Base-by-base conservation (phyloP, 2,329 filamentous ascomycete genomes). In the Clonostachys solani region DNA sequence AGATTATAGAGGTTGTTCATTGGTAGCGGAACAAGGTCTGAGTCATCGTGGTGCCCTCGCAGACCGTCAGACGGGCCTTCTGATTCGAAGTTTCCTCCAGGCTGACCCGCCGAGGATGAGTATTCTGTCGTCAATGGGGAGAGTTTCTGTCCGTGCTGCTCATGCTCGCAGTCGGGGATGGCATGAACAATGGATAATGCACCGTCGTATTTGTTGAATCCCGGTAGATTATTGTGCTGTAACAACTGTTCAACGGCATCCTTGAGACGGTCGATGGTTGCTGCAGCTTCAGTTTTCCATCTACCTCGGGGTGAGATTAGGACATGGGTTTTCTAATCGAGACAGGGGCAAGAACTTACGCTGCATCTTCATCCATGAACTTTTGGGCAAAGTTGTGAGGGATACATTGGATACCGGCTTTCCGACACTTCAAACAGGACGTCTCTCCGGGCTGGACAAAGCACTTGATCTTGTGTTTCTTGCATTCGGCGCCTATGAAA, bases 1-100 rank as follows among this genome's bases (percentile, higher is more conserved):
- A 54, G 45, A 19, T 46, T 54, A 40, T 54, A 54, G 8, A 54
- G 46, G 23, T 54, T 54, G 37, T 52, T 54, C 52, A 54, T 54
- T 6, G 52, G 50, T 12, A 50, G 36, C 12, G 49, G 49, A 16
- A 50, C 50, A 5, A 54, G 46, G 23, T 54, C 52, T 3, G 48
- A 52, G 42, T 52, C 50, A 36, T 52, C 52, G 34, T 52, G 46
- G 35, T 49, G 23, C 34, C 44, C 44, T n/a, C 38, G 40, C 6
- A 48, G 29, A n/a, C 48, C 52, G 5, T 43, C 49, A 34, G 50
- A 51, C 12, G 50, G 49, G 9, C 52, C 50, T 38, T 52, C 52
- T 10, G 50, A 47, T 13, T 46, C 45, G 37, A 54, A 54, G 34
- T 49, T 46, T 35, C 46, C 45, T 40, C 17, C 16, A 9, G n/a